Conservation (phyloP, 306 rosid species). For the Cucumis sativus region DNA sequence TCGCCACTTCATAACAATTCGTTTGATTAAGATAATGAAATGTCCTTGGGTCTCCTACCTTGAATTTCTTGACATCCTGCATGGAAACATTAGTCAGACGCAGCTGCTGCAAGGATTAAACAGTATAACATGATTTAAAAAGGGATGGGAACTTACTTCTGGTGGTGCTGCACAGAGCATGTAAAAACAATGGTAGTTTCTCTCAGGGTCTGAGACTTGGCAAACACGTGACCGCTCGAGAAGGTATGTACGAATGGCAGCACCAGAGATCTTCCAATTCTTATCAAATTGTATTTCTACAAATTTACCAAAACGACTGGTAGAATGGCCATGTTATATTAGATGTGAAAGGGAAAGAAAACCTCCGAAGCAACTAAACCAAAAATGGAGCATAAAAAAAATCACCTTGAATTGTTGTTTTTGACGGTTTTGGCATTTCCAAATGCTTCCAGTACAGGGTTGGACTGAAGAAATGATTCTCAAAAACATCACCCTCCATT, state of each 20-base stretch:
- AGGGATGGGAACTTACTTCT: constrained; percentile 35
- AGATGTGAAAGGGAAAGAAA: constrained; percentile 5
- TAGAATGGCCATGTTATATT: constrained; percentile 9
- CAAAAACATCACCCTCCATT: constrained; percentile 16
- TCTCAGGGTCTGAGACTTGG: constrained; percentile 81
- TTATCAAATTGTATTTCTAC: constrained; percentile 87
- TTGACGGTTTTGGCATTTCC: constrained; percentile 87
- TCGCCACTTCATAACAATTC: constrained; percentile 57
- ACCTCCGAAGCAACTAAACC: background rate
- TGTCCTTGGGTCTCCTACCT: constrained; percentile 57
- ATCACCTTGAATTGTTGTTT: constrained; percentile 80
- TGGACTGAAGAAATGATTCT: constrained; percentile 44
- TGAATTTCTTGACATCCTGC: constrained; percentile 61
- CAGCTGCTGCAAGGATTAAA: constrained; percentile 5
- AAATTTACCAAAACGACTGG: constrained; percentile 90
- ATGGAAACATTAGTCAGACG: constrained; percentile 9
- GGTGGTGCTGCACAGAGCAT: constrained; percentile 86
- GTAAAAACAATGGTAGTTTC: constrained; percentile 91
- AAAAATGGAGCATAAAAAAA: background rate
- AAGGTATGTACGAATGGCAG: constrained; percentile 83
- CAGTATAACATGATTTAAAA: background rate
- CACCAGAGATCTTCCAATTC: constrained; percentile 74
- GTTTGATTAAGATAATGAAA: constrained; percentile 79
- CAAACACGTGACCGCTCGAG: constrained; percentile 85
- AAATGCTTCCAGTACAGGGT: constrained; percentile 84